These are phyloP conservation scores for Lumnitzera racemosa DNA, from an alignment of 345 rosid genomes.

Conservation along the genomic window DNA sequence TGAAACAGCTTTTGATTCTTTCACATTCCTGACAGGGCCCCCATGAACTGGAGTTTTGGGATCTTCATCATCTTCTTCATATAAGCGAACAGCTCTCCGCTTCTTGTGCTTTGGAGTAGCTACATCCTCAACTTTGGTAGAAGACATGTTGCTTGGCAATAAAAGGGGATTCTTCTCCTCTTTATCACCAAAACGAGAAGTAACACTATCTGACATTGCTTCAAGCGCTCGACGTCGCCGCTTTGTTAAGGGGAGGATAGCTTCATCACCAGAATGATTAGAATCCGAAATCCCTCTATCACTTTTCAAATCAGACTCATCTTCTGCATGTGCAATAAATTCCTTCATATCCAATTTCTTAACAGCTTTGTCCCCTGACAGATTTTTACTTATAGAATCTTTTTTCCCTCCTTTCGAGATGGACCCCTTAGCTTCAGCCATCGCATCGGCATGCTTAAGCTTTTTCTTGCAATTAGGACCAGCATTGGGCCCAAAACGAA, in stretches of 20 bases:
- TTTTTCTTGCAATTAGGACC: slow-evolving; percentile 38
- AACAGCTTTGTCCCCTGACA: slow-evolving; percentile 23
- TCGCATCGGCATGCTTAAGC: slow-evolving; percentile 32
- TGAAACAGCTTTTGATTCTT: slow-evolving; percentile 20
- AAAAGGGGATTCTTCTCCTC: slow-evolving; percentile 27
- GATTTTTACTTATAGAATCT: slow-evolving; percentile 23
- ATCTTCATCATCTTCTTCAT: slow-evolving; percentile 54
- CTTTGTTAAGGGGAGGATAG: slow-evolving; percentile 46
- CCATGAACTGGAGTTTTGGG: slow-evolving; percentile 87
- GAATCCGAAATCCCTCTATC: slow-evolving; percentile 25
- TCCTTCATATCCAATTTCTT: slow-evolving; percentile 21
- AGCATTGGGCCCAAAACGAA: slow-evolving; percentile 28
- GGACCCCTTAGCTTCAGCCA: slow-evolving; percentile 20
- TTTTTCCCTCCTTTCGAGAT: slow-evolving; percentile 18
- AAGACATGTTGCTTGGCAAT: slow-evolving; percentile 27
- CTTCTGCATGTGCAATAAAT: slow-evolving; percentile 19
- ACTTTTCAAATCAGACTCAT: slow-evolving; percentile 42
- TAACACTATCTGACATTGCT: slow-evolving; percentile 46
- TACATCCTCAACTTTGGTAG: slow-evolving; percentile 26
- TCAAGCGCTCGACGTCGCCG: slow-evolving; percentile 50
- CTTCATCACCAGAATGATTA: slow-evolving; percentile 47
- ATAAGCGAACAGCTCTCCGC: slow-evolving; percentile 68
- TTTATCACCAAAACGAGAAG: slow-evolving; percentile 33
- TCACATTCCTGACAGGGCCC: slow-evolving; percentile 30
- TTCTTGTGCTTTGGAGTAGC: slow-evolving; percentile 43